Evolutionary conservation across 2,329 filamentous ascomycete species (phyloP), one percentile per base, ranked within the genome.

Genomic region (Albifimbria verrucaria): DNA sequence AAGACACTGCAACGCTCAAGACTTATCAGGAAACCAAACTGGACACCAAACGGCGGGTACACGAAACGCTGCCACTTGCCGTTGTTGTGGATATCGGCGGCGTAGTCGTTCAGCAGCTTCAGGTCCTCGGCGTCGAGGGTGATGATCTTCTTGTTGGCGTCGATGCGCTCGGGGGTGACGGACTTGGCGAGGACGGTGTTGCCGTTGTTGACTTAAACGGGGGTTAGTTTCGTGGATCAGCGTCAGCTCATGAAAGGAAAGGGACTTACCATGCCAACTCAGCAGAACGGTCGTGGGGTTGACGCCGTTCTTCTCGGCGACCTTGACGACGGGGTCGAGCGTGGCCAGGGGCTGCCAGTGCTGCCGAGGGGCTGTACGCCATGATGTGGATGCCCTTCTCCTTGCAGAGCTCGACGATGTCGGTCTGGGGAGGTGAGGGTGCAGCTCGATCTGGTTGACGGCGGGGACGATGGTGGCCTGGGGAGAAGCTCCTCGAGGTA

Each of bases 361-460:
- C 79, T 82, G 36, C 83, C 83, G 1, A 87, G 73, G n/a, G 83
- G 60, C 79, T 83, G 75, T 91, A 92, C 17, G 88, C 87, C 59
- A 89, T 86, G 65, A 90, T 73, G 63, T 88, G 80, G 55, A 92
- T 89, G 52, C 82, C 82, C 70, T 88, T 86, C 54, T 77, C 73
- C 54, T 80, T 80, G 77, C 86, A 90, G 61, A 84, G 80, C 57
- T 88, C 81, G 55, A 88, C 82, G 55, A 91, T 83, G 56, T 90
- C 85, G 60, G 88, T 80, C 72, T 92, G 87, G 2, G 86, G 11
- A 89, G 80, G 7, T 79, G 79, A 15, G 87, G 87, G 74, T 88
- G 85, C 76, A 88, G 88, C 71, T 90, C 87, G 64, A 89, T 88
- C 74, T 89, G 86, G 74, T 88, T 88, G 64, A 84, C 81, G 53